These are phyloP conservation scores for Houttuynia cordata DNA, from an alignment of 164 flowering plant species.

Conservation along the genomic window DNA sequence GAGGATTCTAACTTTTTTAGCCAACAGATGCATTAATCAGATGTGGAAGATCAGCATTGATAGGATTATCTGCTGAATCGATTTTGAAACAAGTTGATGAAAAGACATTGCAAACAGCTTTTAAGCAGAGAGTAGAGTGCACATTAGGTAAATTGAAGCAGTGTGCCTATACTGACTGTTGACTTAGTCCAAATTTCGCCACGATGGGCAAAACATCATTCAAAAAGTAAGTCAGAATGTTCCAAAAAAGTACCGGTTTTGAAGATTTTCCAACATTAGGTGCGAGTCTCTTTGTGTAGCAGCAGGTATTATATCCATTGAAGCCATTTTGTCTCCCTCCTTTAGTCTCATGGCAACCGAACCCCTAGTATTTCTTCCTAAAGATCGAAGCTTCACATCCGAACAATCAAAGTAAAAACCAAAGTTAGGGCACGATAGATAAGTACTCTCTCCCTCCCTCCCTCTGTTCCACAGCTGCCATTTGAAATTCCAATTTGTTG, in stretches of 20 bases:
- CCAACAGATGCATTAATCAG: not conserved
- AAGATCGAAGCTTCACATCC: conserved; percentile 51
- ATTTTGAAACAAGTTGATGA: too few relatives aligned
- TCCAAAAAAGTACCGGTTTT: conserved; percentile 24
- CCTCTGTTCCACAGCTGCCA: too few relatives aligned
- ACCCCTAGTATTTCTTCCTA: conserved; percentile 84
- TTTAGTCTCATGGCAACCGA: conserved; percentile 76
- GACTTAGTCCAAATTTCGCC: too few relatives aligned
- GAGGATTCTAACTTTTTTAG: not conserved
- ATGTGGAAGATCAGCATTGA: not conserved
- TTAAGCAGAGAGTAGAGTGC: too few relatives aligned
- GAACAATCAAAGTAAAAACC: conserved; percentile 1
- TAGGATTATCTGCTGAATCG: too few relatives aligned
- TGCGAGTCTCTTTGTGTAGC: conserved; percentile 38
- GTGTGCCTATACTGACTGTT: too few relatives aligned
- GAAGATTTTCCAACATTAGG: conserved; percentile 18
- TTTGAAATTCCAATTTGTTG: too few relatives aligned
- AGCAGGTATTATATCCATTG: conserved; percentile 84
- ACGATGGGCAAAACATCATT: too few relatives aligned
- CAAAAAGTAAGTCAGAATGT: not conserved
- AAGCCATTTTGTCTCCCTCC: conserved; percentile 77
- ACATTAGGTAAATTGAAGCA: too few relatives aligned
- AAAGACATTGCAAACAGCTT: too few relatives aligned
- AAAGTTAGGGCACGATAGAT: not conserved
- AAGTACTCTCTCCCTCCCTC: too few relatives aligned